phyloP scores from a whole-genome alignment of 208 protist species.

The Acanthamoeba quina region DNA sequence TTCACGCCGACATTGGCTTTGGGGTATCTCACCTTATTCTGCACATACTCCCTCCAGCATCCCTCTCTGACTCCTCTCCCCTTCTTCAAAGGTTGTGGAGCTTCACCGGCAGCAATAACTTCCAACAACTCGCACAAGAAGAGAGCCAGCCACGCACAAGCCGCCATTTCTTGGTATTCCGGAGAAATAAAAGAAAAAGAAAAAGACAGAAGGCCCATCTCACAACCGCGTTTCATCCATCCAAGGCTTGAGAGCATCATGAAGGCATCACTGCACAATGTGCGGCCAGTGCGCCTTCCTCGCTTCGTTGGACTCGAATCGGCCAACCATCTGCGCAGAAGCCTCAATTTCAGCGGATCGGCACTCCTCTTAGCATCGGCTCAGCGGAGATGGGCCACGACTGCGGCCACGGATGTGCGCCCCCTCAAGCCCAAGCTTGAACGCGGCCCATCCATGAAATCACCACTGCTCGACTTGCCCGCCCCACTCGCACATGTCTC shows the following conservation, averaged over 20 bases:
- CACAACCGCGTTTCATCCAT: too few relatives aligned
- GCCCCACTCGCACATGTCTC: background rate
- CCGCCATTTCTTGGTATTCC: too few relatives aligned
- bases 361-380: background rate
- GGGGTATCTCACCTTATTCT: background rate
- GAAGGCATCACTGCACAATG: background rate
- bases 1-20: background rate
- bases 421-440: background rate
- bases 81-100: background rate
- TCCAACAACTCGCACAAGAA: too few relatives aligned
- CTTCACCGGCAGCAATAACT: background rate
- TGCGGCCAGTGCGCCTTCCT: background rate
- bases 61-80: too few relatives aligned
- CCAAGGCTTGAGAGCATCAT: background rate
- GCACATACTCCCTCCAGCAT: too few relatives aligned
- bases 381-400: background rate
- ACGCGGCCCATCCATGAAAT: slow-evolving; percentile 20
- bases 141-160: too few relatives aligned
- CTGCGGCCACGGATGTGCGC: background rate
- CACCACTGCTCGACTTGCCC: background rate
- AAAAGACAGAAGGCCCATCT: too few relatives aligned
- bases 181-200: too few relatives aligned
- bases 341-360: slow-evolving; percentile 48
- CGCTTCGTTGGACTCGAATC: background rate
- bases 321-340: background rate